A percentile compares a stretch with the other conserved stretches of the same genome.
These are phyloP conservation scores for Trebouxia gelatinosa DNA, from an alignment of 163 green algal species.

Conservation along the genomic window DNA sequence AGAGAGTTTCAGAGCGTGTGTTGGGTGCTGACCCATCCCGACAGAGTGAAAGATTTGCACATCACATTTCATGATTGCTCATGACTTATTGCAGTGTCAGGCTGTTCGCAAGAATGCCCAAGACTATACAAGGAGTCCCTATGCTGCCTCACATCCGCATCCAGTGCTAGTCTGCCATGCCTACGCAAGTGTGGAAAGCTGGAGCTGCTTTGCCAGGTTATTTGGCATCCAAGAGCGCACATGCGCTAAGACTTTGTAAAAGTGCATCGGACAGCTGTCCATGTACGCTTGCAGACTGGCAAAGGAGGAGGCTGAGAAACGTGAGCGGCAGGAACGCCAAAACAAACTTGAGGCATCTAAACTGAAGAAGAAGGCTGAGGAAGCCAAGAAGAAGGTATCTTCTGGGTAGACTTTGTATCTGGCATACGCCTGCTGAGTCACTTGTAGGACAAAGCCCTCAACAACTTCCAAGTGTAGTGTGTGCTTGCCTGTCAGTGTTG, in stretches of 20 bases:
- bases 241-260: no score
- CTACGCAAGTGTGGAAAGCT: not conserved
- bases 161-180: not conserved
- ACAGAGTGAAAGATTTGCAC: no score
- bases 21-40: no score
- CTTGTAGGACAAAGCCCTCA: no score
- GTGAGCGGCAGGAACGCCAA: constrained; percentile 48
- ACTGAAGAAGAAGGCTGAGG: constrained; percentile 27
- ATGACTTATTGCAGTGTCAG: no score
- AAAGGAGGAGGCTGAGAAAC: constrained; percentile 45
- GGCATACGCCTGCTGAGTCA: constrained; percentile 9
- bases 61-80: no score
- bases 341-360: constrained; percentile 40
- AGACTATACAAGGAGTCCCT: no score
- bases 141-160: not conserved
- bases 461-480: no score
- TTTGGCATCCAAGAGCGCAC: not conserved
- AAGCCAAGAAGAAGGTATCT: constrained; percentile 18
- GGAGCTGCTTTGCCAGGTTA: not conserved
- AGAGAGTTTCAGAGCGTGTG: no score
- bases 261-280: not conserved
- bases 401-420: not conserved
- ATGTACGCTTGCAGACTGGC: constrained; percentile 42
- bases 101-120: no score
- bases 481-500: no score